Conservation (phyloP, 805 yeast species). For the Torulaspora quercuum region DNA sequence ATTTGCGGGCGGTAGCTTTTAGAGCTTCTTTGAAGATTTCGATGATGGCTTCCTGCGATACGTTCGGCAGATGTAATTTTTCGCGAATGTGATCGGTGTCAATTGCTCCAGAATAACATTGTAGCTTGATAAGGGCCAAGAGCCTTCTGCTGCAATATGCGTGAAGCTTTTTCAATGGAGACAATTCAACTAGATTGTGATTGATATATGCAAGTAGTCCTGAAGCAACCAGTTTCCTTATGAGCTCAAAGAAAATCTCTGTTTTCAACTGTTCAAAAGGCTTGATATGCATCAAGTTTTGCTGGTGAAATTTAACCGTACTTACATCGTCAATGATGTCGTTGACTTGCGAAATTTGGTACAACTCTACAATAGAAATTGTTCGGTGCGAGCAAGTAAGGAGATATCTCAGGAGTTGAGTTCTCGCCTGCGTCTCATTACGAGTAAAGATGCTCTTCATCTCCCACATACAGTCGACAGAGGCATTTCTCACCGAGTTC, state of each 20-base stretch:
- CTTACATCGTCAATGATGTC: conserved; percentile 8
- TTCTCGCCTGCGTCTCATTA: conserved; percentile 8
- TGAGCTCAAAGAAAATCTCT: conserved; percentile 9
- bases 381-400: conserved; percentile 2
- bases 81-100: conserved; percentile 12
- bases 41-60: conserved; percentile 15
- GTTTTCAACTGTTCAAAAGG: conserved; percentile 10
- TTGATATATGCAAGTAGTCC: conserved; percentile 17
- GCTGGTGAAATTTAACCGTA: conserved; percentile 9
- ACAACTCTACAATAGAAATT: conserved; percentile 8
- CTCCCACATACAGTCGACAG: background rate
- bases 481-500: conserved; percentile 1
- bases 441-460: conserved; percentile 5
- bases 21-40: conserved; percentile 17
- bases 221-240: conserved; percentile 5
- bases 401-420: conserved; percentile 6
- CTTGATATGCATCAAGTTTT: conserved; percentile 10
- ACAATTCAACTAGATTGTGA: conserved; percentile 8
- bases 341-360: conserved; percentile 6
- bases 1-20: conserved; percentile 3
- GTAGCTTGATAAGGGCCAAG: conserved; percentile 16
- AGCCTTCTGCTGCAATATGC: conserved; percentile 15
- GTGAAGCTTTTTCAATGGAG: conserved; percentile 12
- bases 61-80: conserved; percentile 6
- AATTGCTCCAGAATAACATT: conserved; percentile 16